A percentile compares a stretch with the other conserved stretches of the same genome.
These are phyloP conservation scores for Daldinia sp. DNA, from an alignment of 2,329 filamentous ascomycete genomes.

Conservation along the genomic window DNA sequence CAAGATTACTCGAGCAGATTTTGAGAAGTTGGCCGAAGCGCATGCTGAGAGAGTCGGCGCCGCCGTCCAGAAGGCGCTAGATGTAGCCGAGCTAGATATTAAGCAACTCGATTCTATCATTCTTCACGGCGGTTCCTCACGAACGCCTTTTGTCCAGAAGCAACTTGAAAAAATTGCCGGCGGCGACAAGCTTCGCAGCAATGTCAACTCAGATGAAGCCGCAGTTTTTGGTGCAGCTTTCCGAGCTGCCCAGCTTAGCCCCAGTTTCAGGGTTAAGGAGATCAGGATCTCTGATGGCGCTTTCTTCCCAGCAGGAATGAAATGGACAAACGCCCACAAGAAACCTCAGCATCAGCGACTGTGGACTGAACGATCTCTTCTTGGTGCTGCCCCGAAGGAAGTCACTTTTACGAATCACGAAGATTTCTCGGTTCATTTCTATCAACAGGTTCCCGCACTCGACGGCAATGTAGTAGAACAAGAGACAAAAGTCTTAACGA, in stretches of 20 bases:
- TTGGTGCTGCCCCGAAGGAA: slow-evolving; percentile 83
- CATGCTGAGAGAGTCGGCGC: slow-evolving; percentile 75
- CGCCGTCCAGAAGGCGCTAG: slow-evolving; percentile 80
- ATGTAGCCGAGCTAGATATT: slow-evolving; percentile 77
- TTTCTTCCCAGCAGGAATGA: slow-evolving; percentile 79
- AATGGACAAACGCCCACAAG: slow-evolving; percentile 76
- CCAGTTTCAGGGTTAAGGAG: slow-evolving; percentile 97
- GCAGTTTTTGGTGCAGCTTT: slow-evolving; percentile 97
- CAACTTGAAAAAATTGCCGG: slow-evolving; percentile 82
- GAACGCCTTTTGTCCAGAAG: slow-evolving; percentile 95
- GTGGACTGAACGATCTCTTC: slow-evolving; percentile 80
- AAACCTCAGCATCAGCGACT: slow-evolving; percentile 84
- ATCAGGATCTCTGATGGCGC: slow-evolving; percentile 85
- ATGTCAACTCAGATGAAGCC: slow-evolving; percentile 96
- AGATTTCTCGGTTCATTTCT: slow-evolving; percentile 84
- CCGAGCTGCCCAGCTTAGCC: slow-evolving; percentile 90
- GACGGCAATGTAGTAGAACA: slow-evolving; percentile 63
- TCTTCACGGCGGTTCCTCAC: slow-evolving; percentile 88
- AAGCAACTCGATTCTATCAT: slow-evolving; percentile 89
- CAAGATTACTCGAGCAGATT: slow-evolving; percentile 82
- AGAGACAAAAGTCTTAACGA: slow-evolving; percentile 74
- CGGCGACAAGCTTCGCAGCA: slow-evolving; percentile 84
- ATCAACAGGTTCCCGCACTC: slow-evolving; percentile 72
- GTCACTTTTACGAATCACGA: slow-evolving; percentile 84
- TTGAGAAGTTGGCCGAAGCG: slow-evolving; percentile 80